Base-by-base conservation (phyloP, 2,329 filamentous ascomycete genomes). In the Colletotrichum cuscutae region DNA sequence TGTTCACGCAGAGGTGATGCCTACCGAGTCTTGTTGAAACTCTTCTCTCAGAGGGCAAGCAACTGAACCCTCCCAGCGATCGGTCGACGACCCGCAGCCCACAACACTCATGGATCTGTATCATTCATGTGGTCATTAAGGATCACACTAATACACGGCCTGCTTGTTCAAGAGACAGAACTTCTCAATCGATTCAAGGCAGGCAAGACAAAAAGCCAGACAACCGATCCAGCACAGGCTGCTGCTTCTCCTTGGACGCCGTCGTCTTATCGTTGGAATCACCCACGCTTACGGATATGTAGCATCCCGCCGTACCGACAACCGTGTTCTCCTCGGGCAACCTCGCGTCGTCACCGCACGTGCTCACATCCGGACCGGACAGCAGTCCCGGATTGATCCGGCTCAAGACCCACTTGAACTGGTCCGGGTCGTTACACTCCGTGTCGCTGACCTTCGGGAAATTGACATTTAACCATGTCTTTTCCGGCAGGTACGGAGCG, bases 361-460 rank as follows among this genome's bases (percentile, higher is more conserved):
- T 89, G 13, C 85, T 77, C 0, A 90, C 87, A 77, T 94, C 92
- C 1, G 82, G 82, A 0, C 82, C 79, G 32, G 86, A 86, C 70
- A 90, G 81, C 65, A 90, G 80, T 2, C 90, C 84, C 42, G 84
- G 81, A 78, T 90, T 88, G 77, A 94, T 89, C 22, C 92, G 86
- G 59, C 85, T 90, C 37, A 94, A 81, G 5, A 94, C 88, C 80
- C 89, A 94, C 76, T 87, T 86, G 84, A 93, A 92, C 66, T 91
- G 82, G 35, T 82, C 81, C 0, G 86, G 79, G 26, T 83, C 82
- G 13, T 82, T 85, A 81, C 92, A 94, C 64, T 49, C 1, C 22
- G 24, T 30, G 19, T 54, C 61, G 30, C 4, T 54, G 46, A 64
- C 61, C 9, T n/a, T 80, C 79, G 61, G 61, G 77, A 92, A 92